Conservation (phyloP, 2,329 filamentous ascomycete genomes). For the Aspergillus sp. region DNA sequence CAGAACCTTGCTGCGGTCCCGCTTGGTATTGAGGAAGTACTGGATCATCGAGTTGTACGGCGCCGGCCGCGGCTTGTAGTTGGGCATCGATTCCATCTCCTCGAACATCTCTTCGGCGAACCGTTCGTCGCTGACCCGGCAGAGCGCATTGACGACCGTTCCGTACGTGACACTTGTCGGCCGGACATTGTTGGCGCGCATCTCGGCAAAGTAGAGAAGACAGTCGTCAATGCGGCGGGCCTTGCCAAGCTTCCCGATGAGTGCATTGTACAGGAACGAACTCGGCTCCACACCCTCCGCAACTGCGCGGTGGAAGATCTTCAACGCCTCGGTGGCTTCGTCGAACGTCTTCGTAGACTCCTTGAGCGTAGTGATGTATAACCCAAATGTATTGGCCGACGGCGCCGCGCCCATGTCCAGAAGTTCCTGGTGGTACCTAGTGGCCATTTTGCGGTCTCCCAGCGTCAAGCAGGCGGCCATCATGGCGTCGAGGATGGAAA, state of each 20-base stretch:
- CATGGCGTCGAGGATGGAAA: slow-evolving; percentile 93
- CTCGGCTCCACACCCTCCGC: slow-evolving; percentile 89
- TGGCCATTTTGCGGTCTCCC: slow-evolving; percentile 70
- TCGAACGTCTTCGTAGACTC: slow-evolving; percentile 96
- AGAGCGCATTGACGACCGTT: slow-evolving; percentile 94
- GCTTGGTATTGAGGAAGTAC: slow-evolving; percentile 96
- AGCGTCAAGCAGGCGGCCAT: slow-evolving; percentile 80
- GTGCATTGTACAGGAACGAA: slow-evolving; percentile 94
- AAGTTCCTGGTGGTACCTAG: slow-evolving; percentile 83
- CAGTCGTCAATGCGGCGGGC: slow-evolving; percentile 96
- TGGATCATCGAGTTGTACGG: slow-evolving; percentile 99
- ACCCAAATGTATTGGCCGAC: slow-evolving; percentile 92
- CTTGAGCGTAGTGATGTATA: slow-evolving; percentile 99
- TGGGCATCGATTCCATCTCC: slow-evolving; percentile 97
- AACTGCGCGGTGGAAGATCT: slow-evolving; percentile 92
- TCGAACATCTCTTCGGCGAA: slow-evolving; percentile 97
- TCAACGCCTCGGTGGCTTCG: slow-evolving; percentile 90
- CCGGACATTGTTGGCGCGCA: slow-evolving; percentile 84
- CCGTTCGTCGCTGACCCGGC: slow-evolving; percentile 93
- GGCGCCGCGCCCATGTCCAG: slow-evolving; percentile 83
- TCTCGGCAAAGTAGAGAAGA: slow-evolving; percentile 95
- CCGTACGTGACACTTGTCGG: slow-evolving; percentile 97
- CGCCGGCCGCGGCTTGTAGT: slow-evolving; percentile 95
- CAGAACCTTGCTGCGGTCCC: slow-evolving; percentile 86
- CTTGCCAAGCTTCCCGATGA: slow-evolving; percentile 97